Evolutionary conservation across 2,329 filamentous ascomycete species (phyloP).

Genomic region (Acephala macrosclerotiorum): DNA sequence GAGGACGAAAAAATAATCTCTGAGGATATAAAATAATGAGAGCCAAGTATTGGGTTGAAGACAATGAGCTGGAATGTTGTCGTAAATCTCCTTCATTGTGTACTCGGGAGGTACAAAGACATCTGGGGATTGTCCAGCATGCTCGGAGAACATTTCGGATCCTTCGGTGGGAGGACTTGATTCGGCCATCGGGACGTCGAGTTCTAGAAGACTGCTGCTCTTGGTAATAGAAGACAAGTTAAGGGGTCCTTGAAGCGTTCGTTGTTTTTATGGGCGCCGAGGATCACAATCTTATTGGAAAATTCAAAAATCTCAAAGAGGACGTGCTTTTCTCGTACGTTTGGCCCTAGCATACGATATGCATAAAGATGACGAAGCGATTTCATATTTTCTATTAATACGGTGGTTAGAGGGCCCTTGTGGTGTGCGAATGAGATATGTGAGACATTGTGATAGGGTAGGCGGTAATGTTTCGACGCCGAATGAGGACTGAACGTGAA

Average conservation of each 20-base stretch:
- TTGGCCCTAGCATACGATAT: conserved; percentile 23
- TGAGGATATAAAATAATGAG: conserved; percentile 62
- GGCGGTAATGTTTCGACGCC: background rate
- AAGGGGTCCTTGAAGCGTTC: background rate
- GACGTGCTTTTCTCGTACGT: conserved; percentile 22
- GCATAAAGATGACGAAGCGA: conserved; percentile 25
- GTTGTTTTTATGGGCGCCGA: conserved; percentile 4
- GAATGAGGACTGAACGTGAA: conserved; percentile 11
- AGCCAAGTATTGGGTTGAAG: conserved; percentile 61
- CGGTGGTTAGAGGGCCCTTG: background rate
- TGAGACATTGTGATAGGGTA: conserved; percentile 1
- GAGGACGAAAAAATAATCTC: conserved; percentile 59
- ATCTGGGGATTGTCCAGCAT: background rate
- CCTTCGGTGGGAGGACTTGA: background rate
- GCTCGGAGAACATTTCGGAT: conserved; percentile 1
- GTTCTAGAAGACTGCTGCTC: conserved; percentile 10
- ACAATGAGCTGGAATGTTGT: conserved; percentile 66
- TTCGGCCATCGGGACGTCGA: background rate
- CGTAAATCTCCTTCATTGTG: conserved; percentile 44
- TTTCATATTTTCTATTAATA: conserved; percentile 27
- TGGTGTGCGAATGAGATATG: conserved; percentile 11
- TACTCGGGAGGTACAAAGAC: conserved; percentile 40
- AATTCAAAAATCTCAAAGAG: conserved; percentile 4
- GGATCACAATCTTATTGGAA: conserved; percentile 21
- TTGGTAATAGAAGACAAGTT: conserved; percentile 4